Evolutionary conservation across 2,329 filamentous ascomycete genomes (phyloP), one percentile per base, ranked within the genome.

Genomic region (Chaetomium globosum): DNA sequence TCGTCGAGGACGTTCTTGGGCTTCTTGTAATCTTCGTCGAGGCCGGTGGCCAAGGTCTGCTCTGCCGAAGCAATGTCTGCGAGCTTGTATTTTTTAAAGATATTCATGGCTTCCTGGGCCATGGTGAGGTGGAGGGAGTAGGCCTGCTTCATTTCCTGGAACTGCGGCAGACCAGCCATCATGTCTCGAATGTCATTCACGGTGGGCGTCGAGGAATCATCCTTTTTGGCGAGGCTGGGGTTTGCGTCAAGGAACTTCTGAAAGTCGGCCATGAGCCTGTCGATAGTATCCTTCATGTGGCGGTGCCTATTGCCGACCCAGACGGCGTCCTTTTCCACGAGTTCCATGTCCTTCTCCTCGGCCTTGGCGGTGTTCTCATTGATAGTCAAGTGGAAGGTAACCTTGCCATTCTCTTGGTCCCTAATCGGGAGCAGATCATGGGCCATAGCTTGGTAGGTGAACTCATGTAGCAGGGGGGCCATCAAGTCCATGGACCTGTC

Each of bases 361-460:
- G 89, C 85, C 51, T 89, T 86, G 0, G 81, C 78, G 3, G 85
- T 82, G 10, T 90, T 91, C 71, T 93, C 87, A 69, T 96, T 95
- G 68, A 95, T 82, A 1, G 85, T 81, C 60, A 93, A 93, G 70
- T 88, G 89, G 75, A 93, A 99, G 0, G 89, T 92, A 10, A 96
- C 85, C 76, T 95, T 97, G 71, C 97, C 93, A 28, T 86, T 89
- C 69, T 96, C 92, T 28, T 86, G 89, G 61, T 98, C 95, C 72
- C 90, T 88, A 74, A 99, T 92, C 0, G 90, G 90, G 33, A 99
- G 80, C 9, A 99, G 81, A 75, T 99, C 95, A 76, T 97, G 92
- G 3, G 92, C 94, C 94, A 99, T 98, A 59, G 95, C 93, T 77
- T 99, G 95, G 76, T 98, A 99, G 13, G 95, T 97, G 75, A 99